Evolutionary conservation across 169 alveolate genomes (phyloP).

Genomic region (Eimeria maxima): DNA sequence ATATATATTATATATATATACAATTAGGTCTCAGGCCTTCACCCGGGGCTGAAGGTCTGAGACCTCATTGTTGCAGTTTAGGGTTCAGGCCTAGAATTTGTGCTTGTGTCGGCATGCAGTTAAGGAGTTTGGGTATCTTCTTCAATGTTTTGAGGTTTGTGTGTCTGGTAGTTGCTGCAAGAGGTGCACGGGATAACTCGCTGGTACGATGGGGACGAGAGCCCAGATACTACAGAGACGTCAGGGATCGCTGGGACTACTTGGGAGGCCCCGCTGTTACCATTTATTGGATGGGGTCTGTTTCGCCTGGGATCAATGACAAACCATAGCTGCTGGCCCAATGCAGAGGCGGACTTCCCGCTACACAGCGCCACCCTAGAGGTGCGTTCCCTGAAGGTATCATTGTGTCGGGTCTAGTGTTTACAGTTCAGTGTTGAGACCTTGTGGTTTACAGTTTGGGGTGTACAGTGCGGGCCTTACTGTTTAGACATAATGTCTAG

Average conservation of each 20-base stretch:
- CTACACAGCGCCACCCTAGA: background rate
- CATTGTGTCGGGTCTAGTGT: background rate
- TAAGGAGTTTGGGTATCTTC: background rate
- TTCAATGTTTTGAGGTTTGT: background rate
- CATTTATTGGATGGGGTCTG: conserved; percentile 83
- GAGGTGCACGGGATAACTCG: conserved; percentile 45
- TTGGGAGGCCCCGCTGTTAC: conserved; percentile 68
- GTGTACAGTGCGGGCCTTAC: background rate
- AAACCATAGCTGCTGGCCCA: conserved; percentile 85
- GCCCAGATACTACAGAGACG: background rate
- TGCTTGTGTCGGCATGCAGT: background rate
- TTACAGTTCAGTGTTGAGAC: background rate
- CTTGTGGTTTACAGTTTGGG: background rate
- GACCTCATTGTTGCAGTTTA: background rate
- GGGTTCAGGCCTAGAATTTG: background rate
- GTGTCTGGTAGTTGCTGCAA: conserved; percentile 35
- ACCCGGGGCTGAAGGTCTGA: background rate
- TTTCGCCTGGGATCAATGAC: conserved; percentile 81
- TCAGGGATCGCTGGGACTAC: background rate
- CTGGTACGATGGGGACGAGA: conserved; percentile 22
- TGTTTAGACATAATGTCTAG: background rate
- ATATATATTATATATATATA: too few species aligned
- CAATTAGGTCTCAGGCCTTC: too few species aligned
- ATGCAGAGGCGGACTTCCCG: conserved; percentile 81
- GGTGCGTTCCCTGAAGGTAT: background rate